phyloP scores from a whole-genome alignment of 1,139 yeast genomes.

The Kodamaea plutei region DNA sequence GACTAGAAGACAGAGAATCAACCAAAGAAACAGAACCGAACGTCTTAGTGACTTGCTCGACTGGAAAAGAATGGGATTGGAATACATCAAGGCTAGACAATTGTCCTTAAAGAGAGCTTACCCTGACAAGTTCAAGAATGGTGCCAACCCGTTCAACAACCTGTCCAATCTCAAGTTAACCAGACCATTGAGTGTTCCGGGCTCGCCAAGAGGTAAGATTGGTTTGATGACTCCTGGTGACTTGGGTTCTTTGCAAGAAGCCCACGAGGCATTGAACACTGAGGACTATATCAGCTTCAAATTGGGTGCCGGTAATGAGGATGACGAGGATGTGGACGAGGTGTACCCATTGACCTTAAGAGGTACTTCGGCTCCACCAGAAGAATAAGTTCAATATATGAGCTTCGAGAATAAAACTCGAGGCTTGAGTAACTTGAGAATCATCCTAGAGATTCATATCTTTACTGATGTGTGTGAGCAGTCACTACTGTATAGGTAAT shows the following conservation, averaged over 20 bases:
- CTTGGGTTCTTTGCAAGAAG: constrained; percentile 92
- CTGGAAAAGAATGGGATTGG: constrained; percentile 98
- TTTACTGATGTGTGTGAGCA: too few species aligned
- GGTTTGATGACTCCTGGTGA: constrained; percentile 96
- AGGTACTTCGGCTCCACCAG: constrained; percentile 43
- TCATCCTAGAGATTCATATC: too few species aligned
- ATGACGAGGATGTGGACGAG: constrained; percentile 43
- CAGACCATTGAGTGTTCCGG: constrained; percentile 92
- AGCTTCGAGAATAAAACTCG: too few species aligned
- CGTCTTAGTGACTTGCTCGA: constrained; percentile 87
- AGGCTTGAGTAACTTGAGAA: too few species aligned
- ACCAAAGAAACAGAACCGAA: constrained; percentile 96
- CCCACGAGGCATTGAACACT: constrained; percentile 64
- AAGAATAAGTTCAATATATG: too few species aligned
- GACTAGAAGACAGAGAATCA: constrained; percentile 94
- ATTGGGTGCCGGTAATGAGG: constrained; percentile 50
- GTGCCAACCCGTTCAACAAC: constrained; percentile 59
- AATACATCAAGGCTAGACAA: constrained; percentile 92
- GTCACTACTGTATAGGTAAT: too few species aligned
- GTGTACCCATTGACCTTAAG: constrained; percentile 44
- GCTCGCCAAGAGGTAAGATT: constrained; percentile 69
- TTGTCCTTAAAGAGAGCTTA: constrained; percentile 90
- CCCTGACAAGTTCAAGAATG: constrained; percentile 73
- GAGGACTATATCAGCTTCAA: constrained; percentile 81
- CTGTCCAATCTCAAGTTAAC: constrained; percentile 65